Base-by-base conservation (phyloP, 208 protist species). In the Acanthamoeba triangularis region DNA sequence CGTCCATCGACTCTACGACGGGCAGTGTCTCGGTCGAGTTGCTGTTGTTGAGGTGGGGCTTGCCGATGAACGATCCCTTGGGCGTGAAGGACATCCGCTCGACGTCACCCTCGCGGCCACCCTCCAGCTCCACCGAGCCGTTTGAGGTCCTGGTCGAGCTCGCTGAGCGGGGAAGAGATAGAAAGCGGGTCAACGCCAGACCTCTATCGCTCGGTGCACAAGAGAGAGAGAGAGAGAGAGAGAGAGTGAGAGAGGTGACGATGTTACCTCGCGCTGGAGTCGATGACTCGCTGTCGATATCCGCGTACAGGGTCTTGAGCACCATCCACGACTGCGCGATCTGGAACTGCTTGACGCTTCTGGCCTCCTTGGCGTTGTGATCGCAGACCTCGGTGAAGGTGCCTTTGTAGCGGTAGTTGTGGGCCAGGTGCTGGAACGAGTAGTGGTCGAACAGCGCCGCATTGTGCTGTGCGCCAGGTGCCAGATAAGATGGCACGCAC, bases 321-420 rank as follows among this genome's bases (percentile, higher is more conserved):
- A 93, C 65, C 41, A 93, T 33, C 88, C 88, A 93, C 47, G 88
- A 93, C 47, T 93, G 88, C 25, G 88, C 88, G 28, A 93, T 52
- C 49, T 93, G 88, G 49, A 63, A 93, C 41, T 80, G 88, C 41
- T 80, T 80, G 33, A 93, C 88, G 59, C 41, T 93, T 56, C 61
- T 69, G 18, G 88, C 88, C n/a, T 93, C 88, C 88, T 93, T 74
- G 33, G 88, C 88, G 44, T 93, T 93, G 88, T 93, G 88, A 7
- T 93, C 63, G 44, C 88, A 93, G 2, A 93, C n/a, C 35, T 80
- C 63, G 35, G 65, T 54, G 47, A 93, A 80, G 23, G 88, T 47
- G 25, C 88, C 88, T n/a, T 25, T 59, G 41, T 63, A 80, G 20
- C 67, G 59, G 47, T 93, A 93, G 49, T 93, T 69, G 28, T 69